Evolutionary conservation across 2,329 filamentous ascomycete species (phyloP).

Genomic region (Cordyceps pruinosa): DNA sequence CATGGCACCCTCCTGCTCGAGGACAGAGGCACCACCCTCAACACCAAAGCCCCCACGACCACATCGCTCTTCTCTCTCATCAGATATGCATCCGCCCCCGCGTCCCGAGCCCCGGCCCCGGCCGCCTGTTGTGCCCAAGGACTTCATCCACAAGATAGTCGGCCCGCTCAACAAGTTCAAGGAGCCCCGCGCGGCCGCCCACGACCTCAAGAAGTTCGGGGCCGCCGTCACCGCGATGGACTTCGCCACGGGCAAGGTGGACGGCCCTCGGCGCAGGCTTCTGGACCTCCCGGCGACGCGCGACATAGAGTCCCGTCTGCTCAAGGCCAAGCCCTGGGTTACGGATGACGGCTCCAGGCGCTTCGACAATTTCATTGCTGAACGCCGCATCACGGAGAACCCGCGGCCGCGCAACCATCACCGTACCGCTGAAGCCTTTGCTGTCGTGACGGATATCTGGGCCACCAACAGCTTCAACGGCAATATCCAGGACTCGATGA

Average conservation of each 20-base stretch:
- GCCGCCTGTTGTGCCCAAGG: neutral
- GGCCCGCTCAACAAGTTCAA: neutral
- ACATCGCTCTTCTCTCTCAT: neutral
- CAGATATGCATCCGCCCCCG: neutral
- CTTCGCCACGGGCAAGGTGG: neutral
- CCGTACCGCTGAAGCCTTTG: neutral
- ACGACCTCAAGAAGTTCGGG: neutral
- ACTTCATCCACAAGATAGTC: neutral
- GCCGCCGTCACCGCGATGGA: neutral
- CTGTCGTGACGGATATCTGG: neutral
- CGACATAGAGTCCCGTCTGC: neutral
- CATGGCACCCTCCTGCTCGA: no score
- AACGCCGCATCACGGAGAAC: neutral
- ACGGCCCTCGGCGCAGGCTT: neutral
- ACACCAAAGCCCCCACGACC: neutral
- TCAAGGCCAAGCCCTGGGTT: neutral
- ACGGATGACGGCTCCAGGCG: neutral
- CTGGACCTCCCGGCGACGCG: neutral
- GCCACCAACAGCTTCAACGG: neutral
- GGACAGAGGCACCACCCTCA: no score
- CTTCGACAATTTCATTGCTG: neutral
- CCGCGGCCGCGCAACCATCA: neutral
- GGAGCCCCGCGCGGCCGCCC: neutral
- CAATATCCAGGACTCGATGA: neutral
- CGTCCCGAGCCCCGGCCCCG: neutral